A percentile compares a stretch with the other conserved stretches of the same genome.
Conservation (phyloP, 139 green algal genomes). For the Coelastrella sp. region DNA sequence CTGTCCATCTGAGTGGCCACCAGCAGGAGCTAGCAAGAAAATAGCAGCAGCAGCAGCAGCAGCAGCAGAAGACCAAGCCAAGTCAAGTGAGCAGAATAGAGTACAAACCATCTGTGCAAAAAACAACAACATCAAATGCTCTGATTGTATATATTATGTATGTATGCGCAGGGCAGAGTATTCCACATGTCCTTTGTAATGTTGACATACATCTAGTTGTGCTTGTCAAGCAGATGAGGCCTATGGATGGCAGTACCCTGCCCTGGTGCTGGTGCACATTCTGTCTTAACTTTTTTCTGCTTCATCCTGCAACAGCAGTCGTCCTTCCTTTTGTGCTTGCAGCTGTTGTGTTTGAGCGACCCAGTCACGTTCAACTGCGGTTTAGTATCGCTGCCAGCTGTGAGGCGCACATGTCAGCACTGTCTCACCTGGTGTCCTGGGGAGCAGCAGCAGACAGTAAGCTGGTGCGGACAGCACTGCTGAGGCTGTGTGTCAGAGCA, state of each 20-base stretch:
- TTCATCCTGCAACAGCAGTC: too few relatives aligned
- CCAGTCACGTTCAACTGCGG: slow-evolving; percentile 24
- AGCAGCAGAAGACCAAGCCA: background rate
- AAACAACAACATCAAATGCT: too few relatives aligned
- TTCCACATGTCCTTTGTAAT: too few relatives aligned
- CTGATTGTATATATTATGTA: too few relatives aligned
- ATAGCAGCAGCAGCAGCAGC: background rate
- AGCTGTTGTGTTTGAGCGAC: slow-evolving; percentile 20
- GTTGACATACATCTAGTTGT: too few relatives aligned
- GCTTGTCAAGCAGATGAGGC: too few relatives aligned
- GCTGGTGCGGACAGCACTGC: slow-evolving; percentile 30
- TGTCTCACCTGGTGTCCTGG: slow-evolving; percentile 10
- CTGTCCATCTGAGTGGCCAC: slow-evolving; percentile 36
- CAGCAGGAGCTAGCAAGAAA: slow-evolving; percentile 34
- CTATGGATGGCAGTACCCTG: too few relatives aligned
- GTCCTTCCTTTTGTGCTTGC: background rate
- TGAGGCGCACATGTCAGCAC: background rate
- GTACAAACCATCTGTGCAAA: too few relatives aligned
- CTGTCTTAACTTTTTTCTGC: too few relatives aligned
- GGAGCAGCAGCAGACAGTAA: background rate
- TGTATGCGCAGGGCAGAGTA: too few relatives aligned
- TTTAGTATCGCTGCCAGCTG: background rate
- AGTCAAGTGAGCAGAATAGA: background rate
- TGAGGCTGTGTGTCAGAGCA: slow-evolving; percentile 5
- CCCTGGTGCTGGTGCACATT: too few relatives aligned